Evolutionary conservation across 257 asterid species (phyloP).

Genomic region (Solanum commersonii): DNA sequence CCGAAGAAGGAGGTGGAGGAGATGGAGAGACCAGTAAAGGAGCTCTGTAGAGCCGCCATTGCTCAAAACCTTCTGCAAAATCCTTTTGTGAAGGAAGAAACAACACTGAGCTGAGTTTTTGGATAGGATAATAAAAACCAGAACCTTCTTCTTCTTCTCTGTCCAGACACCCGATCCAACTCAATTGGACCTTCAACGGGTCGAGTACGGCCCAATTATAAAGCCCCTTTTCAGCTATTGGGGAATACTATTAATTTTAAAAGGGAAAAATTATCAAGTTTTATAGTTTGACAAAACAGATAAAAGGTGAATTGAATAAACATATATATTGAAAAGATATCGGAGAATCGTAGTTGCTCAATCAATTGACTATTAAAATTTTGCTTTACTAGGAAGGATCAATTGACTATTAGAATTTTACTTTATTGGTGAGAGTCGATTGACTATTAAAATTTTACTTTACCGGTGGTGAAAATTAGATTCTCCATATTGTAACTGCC

Average conservation of each 20-base stretch:
- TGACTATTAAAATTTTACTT: too few relatives aligned
- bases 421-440: too few relatives aligned
- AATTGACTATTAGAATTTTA: too few relatives aligned
- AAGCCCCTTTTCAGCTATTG: not conserved
- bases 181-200: not conserved
- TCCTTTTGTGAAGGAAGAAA: not conserved
- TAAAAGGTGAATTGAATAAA: too few relatives aligned
- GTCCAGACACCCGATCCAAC: not conserved
- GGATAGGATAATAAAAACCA: not conserved
- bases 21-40: constrained; percentile 56
- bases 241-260: not conserved
- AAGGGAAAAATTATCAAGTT: not conserved
- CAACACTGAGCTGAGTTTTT: not conserved
- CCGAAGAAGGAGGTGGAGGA: constrained; percentile 65
- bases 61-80: not conserved
- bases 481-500: too few relatives aligned
- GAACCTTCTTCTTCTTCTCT: not conserved
- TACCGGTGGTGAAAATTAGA: too few relatives aligned
- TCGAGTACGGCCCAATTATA: not conserved
- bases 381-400: too few relatives aligned
- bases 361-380: too few relatives aligned
- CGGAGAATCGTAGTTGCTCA: too few relatives aligned
- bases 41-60: constrained; percentile 66
- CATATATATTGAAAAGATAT: too few relatives aligned
- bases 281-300: too few relatives aligned